Evolutionary conservation across 2,329 filamentous ascomycete species (phyloP).

Genomic region (Sporothrix pseudoabietina): DNA sequence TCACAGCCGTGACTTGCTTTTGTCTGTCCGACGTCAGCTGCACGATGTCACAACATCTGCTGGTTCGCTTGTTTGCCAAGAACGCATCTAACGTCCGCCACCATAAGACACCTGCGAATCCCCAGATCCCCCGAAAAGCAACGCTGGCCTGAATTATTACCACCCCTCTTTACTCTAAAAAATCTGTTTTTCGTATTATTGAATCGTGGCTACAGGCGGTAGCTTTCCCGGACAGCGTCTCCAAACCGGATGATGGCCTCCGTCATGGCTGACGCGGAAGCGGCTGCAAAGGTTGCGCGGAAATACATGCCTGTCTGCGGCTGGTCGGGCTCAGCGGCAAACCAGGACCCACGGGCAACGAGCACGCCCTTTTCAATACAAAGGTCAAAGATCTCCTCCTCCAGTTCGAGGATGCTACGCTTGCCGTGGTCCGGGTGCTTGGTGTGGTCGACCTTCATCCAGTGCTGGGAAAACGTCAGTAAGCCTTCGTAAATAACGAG

Average conservation of each 20-base stretch:
- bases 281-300: conserved; percentile 85
- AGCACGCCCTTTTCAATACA: conserved; percentile 78
- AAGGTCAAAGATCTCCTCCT: conserved; percentile 81
- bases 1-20: neutral
- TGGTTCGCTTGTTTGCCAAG: neutral
- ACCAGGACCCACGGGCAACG: conserved; percentile 86
- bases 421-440: conserved; percentile 45
- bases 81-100: neutral
- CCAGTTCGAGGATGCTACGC: conserved; percentile 65
- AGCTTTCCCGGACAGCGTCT: conserved; percentile 66
- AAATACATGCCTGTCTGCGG: conserved; percentile 73
- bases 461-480: conserved; percentile 54
- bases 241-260: conserved; percentile 77
- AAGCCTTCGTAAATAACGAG: neutral
- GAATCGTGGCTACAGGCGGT: conserved; percentile 40
- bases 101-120: neutral
- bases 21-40: neutral
- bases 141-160: neutral
- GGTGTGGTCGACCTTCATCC: conserved; percentile 53
- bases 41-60: conserved; percentile 9
- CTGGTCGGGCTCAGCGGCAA: conserved; percentile 71
- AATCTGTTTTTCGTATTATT: neutral
- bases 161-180: neutral
- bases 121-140: neutral
- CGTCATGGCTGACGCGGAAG: conserved; percentile 68